These are phyloP conservation scores for Cercophora sp. DNA, from an alignment of 495 filamentous ascomycete species.

Conservation along the genomic window DNA sequence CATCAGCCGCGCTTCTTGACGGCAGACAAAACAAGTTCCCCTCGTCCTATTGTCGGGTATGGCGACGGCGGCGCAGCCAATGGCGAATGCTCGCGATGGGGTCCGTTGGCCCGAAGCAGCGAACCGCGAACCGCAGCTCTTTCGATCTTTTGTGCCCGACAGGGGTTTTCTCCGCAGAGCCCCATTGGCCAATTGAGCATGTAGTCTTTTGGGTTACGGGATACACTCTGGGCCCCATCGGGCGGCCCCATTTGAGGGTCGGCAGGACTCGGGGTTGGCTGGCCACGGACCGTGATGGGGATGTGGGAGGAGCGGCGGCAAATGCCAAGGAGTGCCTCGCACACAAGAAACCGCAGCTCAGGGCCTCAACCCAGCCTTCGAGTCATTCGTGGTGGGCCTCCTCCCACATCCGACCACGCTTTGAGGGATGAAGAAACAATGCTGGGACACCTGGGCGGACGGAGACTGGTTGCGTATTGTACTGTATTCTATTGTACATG, in stretches of 20 bases:
- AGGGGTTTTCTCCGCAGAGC: slow-evolving; percentile 2
- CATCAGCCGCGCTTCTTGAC: background rate
- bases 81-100: background rate
- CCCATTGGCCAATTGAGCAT: slow-evolving; percentile 2
- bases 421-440: background rate
- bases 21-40: background rate
- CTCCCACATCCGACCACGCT: background rate
- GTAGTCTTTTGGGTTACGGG: too few relatives aligned
- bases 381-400: background rate
- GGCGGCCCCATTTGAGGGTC: background rate
- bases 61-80: background rate
- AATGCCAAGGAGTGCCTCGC: background rate
- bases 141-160: background rate
- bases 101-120: slow-evolving; percentile 8
- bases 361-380: background rate
- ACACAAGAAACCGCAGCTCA: background rate
- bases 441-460: background rate
- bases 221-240: too few relatives aligned
- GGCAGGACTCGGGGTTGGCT: background rate
- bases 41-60: background rate
- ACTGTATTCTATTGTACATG: background rate
- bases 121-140: background rate
- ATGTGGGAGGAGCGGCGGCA: background rate
- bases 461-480: background rate
- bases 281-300: background rate